phyloP scores from a whole-genome alignment of 495 filamentous ascomycete species.

The Hyaloscypha bicolor region DNA sequence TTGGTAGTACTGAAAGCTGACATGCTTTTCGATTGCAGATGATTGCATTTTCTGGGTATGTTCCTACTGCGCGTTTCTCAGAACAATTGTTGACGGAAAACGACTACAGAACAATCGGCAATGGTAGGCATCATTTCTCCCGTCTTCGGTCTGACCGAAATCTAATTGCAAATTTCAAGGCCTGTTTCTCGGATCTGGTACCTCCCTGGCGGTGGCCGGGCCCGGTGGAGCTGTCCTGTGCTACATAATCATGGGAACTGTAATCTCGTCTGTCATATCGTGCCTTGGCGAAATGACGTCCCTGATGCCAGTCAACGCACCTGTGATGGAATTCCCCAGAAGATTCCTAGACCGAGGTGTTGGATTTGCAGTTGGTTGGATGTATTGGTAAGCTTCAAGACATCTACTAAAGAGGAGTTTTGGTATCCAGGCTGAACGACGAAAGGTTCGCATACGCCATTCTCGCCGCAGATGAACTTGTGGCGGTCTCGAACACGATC shows the following conservation, averaged over 20 bases:
- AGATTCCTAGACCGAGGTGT: slow-evolving; percentile 50
- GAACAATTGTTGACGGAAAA: slow-evolving; percentile 10
- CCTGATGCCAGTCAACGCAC: slow-evolving; percentile 51
- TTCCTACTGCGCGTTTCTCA: background rate
- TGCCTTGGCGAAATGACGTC: slow-evolving; percentile 56
- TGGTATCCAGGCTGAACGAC: background rate
- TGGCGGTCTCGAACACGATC: slow-evolving; percentile 46
- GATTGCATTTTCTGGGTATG: slow-evolving; percentile 46
- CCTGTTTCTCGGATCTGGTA: slow-evolving; percentile 41
- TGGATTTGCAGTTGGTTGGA: slow-evolving; percentile 56
- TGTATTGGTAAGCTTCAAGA: slow-evolving; percentile 47
- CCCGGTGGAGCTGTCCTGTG: slow-evolving; percentile 42
- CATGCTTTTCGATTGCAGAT: slow-evolving; percentile 24
- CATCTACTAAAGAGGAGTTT: background rate
- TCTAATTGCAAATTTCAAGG: slow-evolving; percentile 24
- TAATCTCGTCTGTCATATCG: slow-evolving; percentile 53
- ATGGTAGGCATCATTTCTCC: slow-evolving; percentile 31
- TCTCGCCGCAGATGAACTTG: slow-evolving; percentile 43
- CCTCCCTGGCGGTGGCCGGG: slow-evolving; percentile 39
- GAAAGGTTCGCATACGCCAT: slow-evolving; percentile 47
- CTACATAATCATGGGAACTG: slow-evolving; percentile 48
- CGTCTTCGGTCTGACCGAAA: background rate
- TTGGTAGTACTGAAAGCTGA: background rate
- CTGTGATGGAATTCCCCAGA: slow-evolving; percentile 52
- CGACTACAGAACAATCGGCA: slow-evolving; percentile 35